A percentile compares a stretch with the other conserved stretches of the same genome.
Conservation (phyloP, 192 early-diverging fungal species). For the Obelidium mucronatum region DNA sequence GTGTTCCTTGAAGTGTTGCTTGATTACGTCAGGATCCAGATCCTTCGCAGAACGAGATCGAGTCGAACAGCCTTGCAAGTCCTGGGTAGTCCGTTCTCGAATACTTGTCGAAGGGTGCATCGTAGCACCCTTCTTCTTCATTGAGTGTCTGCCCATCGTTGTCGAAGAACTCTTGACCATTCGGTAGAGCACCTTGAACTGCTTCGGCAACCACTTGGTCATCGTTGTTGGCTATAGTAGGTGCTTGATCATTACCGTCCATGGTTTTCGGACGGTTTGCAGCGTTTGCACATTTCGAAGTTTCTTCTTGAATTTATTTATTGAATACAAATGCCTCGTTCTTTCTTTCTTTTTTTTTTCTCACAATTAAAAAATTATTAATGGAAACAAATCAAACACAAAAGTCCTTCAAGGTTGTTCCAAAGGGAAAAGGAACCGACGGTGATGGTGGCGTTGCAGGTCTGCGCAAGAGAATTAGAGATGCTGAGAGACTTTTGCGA, state of each 20-base stretch:
- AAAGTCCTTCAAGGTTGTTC: conserved; percentile 20
- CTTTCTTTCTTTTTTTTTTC: conserved; percentile 18
- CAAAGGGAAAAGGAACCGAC: conserved; percentile 21
- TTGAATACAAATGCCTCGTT: neutral
- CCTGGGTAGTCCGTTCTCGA: too few species aligned
- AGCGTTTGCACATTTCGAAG: too few species aligned
- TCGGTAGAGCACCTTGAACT: too few species aligned
- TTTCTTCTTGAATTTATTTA: neutral
- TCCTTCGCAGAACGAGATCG: too few species aligned
- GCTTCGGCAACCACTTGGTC: too few species aligned
- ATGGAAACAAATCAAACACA: neutral
- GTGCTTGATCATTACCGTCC: neutral
- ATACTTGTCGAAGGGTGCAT: too few species aligned
- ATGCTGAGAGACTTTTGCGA: conserved; percentile 41
- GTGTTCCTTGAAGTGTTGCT: too few species aligned
- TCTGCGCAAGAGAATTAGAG: conserved; percentile 44
- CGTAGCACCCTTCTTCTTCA: too few species aligned
- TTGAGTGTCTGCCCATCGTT: too few species aligned
- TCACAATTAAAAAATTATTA: neutral
- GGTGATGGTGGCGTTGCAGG: conserved; percentile 24
- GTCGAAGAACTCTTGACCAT: too few species aligned
- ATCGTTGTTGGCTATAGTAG: neutral
- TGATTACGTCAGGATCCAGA: too few species aligned
- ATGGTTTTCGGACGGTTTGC: neutral
- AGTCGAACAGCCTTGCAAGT: too few species aligned